Evolutionary conservation across 2,329 filamentous ascomycete species (phyloP), one percentile per base, ranked within the genome.

Genomic region (Fusarium illudens): DNA sequence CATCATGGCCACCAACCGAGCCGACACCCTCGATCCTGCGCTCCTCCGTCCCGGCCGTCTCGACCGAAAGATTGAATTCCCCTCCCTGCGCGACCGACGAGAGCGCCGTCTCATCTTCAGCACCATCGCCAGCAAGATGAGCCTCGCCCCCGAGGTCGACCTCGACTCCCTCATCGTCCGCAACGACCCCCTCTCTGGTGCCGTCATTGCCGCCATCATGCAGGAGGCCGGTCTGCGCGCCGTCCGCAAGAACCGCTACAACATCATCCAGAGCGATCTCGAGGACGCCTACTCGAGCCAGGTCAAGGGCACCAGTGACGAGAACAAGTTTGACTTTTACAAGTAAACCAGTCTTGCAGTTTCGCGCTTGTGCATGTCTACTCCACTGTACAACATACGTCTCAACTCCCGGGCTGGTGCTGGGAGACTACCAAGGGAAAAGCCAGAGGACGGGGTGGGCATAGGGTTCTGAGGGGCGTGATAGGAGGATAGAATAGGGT

Each of bases 1-100:
- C 79, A 99, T 99, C 83, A 99, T 99, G 96, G 96, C 96, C 71
- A 99, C 96, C 72, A 99, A 99, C 85, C 92, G 96, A 79, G 95
- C 96, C 71, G 96, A 98, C 80, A 99, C 96, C 7, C 87, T 99
- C 70, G 96, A 99, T 78, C 96, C 96, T 15, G 96, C 96, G 39
- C 87, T 99, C 65, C 88, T 99, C 65, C 93, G 96, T 75, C 96
- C 96, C 30, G 96, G 96, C 71, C 94, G 96, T 84, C 86, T 99
- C 62, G 96, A 99, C 81, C 88, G 96, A 77, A 99, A 99, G 87
- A 99, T 99, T 71, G 96, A 99, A 81, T 99, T 99, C 81, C 96
- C 96, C n/a, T 94, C 89, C 64, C 87, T 99, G 68, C 89, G 94
- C 70, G 96, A 99, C 78, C 91, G 96, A 73, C 91, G 96, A 76